Conservation (phyloP, 2,329 filamentous ascomycete species). For the Dothidotthia symphoricarpi region DNA sequence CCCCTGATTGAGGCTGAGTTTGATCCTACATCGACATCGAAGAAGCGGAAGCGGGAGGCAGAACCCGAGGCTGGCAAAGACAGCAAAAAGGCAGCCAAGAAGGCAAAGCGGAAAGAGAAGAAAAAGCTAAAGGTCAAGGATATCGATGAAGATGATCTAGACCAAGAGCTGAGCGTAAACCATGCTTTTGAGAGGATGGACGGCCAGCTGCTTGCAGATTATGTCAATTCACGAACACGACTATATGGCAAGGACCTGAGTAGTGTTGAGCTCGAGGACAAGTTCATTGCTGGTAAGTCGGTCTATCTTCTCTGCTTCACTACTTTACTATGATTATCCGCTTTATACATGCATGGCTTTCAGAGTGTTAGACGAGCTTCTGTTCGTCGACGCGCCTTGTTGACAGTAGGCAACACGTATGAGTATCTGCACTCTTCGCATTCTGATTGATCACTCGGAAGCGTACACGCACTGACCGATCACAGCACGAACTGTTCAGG, state of each 20-base stretch:
- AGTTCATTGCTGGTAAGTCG: slow-evolving; percentile 69
- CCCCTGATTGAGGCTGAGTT: slow-evolving; percentile 47
- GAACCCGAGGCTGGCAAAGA: slow-evolving; percentile 33
- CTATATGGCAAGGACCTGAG: slow-evolving; percentile 80
- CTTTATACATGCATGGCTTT: background rate
- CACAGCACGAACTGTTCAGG: slow-evolving; percentile 69
- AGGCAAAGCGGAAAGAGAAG: slow-evolving; percentile 51
- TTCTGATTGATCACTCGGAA: background rate
- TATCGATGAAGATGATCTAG: slow-evolving; percentile 59
- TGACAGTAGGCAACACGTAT: too few relatives aligned
- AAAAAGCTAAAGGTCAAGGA: slow-evolving; percentile 60
- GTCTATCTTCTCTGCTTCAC: background rate
- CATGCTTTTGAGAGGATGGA: slow-evolving; percentile 80
- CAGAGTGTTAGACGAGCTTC: too few relatives aligned
- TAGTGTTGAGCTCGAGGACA: slow-evolving; percentile 77
- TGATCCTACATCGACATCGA: slow-evolving; percentile 32
- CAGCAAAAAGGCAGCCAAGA: slow-evolving; percentile 37
- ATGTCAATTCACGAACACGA: slow-evolving; percentile 75
- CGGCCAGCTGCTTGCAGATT: slow-evolving; percentile 76
- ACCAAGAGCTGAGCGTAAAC: slow-evolving; percentile 62
- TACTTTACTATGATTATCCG: background rate
- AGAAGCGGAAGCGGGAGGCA: slow-evolving; percentile 45
- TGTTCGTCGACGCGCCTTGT: too few relatives aligned
- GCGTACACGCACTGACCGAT: slow-evolving; percentile 9
- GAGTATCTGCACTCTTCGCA: background rate